Evolutionary conservation across 129 eudicot genomes (phyloP).

Genomic region (Mikania micrantha): DNA sequence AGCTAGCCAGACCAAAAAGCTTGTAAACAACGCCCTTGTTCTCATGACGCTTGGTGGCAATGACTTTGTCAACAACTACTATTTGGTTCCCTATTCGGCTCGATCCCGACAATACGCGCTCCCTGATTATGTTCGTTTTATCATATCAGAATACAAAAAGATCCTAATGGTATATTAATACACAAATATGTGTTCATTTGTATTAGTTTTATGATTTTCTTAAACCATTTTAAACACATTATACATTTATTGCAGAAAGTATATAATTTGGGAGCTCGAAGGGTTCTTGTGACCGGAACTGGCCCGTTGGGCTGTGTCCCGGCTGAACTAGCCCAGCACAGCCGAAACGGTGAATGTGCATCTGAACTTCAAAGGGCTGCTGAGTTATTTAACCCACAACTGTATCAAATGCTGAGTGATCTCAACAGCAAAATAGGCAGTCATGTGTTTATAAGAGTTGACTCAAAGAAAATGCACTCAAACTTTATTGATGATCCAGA

Average conservation of each 20-base stretch:
- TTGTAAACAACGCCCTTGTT: slow-evolving; percentile 60
- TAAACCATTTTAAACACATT: slow-evolving; percentile 7
- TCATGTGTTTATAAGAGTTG: slow-evolving; percentile 29
- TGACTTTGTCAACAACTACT: slow-evolving; percentile 90
- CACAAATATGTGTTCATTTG: not conserved
- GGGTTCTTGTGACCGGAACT: slow-evolving; percentile 74
- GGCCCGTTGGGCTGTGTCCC: slow-evolving; percentile 95
- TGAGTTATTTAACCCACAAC: slow-evolving; percentile 62
- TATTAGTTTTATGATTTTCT: not conserved
- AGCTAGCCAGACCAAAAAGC: slow-evolving; percentile 33
- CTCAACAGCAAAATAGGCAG: slow-evolving; percentile 55
- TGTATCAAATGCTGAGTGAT: slow-evolving; percentile 37
- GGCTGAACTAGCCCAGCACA: slow-evolving; percentile 67
- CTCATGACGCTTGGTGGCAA: slow-evolving; percentile 92
- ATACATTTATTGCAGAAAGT: slow-evolving; percentile 43
- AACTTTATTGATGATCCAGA: slow-evolving; percentile 26
- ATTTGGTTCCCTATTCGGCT: slow-evolving; percentile 65
- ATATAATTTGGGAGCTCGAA: slow-evolving; percentile 64
- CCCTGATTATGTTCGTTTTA: slow-evolving; percentile 57
- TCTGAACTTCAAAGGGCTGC: slow-evolving; percentile 60
- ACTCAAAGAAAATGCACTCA: slow-evolving; percentile 30
- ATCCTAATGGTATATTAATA: slow-evolving; percentile 43
- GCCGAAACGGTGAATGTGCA: slow-evolving; percentile 66
- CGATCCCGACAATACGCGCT: slow-evolving; percentile 72
- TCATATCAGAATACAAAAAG: slow-evolving; percentile 71